These are phyloP conservation scores for Chrysochromulina tobinii DNA, from an alignment of 78 protist genomes.

Conservation along the genomic window DNA sequence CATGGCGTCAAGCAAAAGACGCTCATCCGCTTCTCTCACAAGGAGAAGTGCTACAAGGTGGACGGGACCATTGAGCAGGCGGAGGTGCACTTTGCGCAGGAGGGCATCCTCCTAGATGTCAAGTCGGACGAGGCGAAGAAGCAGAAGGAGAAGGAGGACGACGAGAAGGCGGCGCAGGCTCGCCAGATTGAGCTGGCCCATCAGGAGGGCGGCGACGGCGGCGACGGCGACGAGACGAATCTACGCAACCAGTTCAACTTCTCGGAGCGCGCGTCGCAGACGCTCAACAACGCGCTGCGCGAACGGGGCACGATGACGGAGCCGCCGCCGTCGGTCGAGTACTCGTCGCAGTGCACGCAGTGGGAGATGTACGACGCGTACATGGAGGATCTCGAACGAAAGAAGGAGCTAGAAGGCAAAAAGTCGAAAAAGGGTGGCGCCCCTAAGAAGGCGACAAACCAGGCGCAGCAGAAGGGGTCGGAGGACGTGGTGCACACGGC, in stretches of 20 bases:
- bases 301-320: constrained; percentile 52
- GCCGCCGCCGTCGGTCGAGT: constrained; percentile 55
- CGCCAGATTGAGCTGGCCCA: background rate
- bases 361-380: constrained; percentile 83
- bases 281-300: constrained; percentile 58
- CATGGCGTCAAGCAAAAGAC: constrained; percentile 42
- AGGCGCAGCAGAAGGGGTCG: background rate
- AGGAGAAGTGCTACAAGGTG: constrained; percentile 53
- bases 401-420: background rate
- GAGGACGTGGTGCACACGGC: constrained; percentile 19
- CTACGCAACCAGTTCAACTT: constrained; percentile 84
- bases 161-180: background rate
- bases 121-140: constrained; percentile 44
- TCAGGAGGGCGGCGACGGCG: constrained; percentile 13
- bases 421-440: background rate
- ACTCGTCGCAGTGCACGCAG: constrained; percentile 48
- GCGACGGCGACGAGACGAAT: constrained; percentile 17
- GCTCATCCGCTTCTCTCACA: constrained; percentile 37
- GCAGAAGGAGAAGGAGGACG: background rate
- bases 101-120: constrained; percentile 53
- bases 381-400: constrained; percentile 47
- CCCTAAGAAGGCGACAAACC: background rate
- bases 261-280: constrained; percentile 79
- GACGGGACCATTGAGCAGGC: constrained; percentile 57
- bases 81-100: constrained; percentile 50